Evolutionary conservation across 306 rosid species (phyloP), one percentile per base, ranked within the genome.

Genomic region (Medicago ruthenica): DNA sequence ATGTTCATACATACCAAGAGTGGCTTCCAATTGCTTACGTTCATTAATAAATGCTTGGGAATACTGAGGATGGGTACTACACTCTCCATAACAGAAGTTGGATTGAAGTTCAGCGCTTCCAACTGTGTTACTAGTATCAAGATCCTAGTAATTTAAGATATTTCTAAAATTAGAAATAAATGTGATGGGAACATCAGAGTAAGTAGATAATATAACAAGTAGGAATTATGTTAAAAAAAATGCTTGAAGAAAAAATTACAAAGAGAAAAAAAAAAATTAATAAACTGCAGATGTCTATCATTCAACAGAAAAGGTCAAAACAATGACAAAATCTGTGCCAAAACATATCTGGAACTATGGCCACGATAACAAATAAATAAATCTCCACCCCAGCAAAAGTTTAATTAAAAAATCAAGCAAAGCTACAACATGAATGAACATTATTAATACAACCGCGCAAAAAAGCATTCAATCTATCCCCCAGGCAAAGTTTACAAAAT

Each of bases 41-140:
- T 82, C 88, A 67, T 77, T 89, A 70, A 67, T 50, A 13, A 76
- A 63, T 54, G 44, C 81, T 74, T 66, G 84, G 58, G 83, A 80
- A 68, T 58, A 10, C 70, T 76, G 88, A 61, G 81, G 45, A 34
- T 21, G 63, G 34, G 15, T 58, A 58, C 63, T 58, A 12, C n/a
- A 58, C 63, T 58, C 63, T 8, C 63, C 63, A 22, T 58, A 21
- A 22, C 8, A 58, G 63, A 21, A 58, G 63, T 58, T 58, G 2
- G 15, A 58, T 21, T 7, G 37, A 10, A 58, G 20, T 1, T 58
- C 63, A 21, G 63, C 63, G 0, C 63, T 58, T 58, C 63, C 63
- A 21, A 21, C 34, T 58, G 63, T 58, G 12, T 5, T n/a, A 58
- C 63, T 21, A 22, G 34, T 58, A 58, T 21, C 63, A 22, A 58